These are phyloP conservation scores for Gastrodia elata DNA, from an alignment of 106 monocot species.

Conservation along the genomic window DNA sequence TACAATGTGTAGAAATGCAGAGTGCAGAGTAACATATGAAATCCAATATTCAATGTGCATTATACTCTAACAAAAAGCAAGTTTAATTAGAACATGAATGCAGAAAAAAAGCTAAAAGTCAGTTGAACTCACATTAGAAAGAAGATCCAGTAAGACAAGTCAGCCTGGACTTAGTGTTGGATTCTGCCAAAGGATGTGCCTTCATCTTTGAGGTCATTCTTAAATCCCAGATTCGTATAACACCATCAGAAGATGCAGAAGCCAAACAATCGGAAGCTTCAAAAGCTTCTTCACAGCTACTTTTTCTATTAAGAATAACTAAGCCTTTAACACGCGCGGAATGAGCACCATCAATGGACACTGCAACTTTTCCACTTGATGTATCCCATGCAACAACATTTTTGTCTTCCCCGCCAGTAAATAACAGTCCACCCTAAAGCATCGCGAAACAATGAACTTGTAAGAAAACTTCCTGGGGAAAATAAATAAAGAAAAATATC, in stretches of 20 bases:
- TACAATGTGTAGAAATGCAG: too few species aligned
- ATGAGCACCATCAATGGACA: constrained; percentile 67
- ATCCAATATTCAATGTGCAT: too few species aligned
- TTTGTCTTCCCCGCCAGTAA: constrained; percentile 78
- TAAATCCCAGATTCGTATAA: constrained; percentile 80
- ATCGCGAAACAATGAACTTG: constrained; percentile 5
- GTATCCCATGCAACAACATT: constrained; percentile 76
- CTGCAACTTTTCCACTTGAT: constrained; percentile 59
- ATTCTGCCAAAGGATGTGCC: constrained; percentile 47
- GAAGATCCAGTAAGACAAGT: constrained; percentile 86
- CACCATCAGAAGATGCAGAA: constrained; percentile 91
- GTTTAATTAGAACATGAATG: too few species aligned
- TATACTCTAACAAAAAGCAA: too few species aligned
- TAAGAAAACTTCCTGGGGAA: constrained; percentile 3
- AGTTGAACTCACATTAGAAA: constrained; percentile 48
- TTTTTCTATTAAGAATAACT: constrained; percentile 43
- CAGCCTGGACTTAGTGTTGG: constrained; percentile 73
- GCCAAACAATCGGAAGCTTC: constrained; percentile 43
- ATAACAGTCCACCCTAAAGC: constrained; percentile 55
- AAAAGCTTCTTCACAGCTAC: constrained; percentile 14
- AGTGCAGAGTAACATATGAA: too few species aligned
- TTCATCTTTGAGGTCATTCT: constrained; percentile 47
- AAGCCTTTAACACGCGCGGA: constrained; percentile 74
- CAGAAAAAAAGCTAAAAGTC: background rate
- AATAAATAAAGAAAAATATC: background rate